Evolutionary conservation across 2,329 filamentous ascomycete genomes (phyloP).

Genomic region (Colletotrichum brevisporum): DNA sequence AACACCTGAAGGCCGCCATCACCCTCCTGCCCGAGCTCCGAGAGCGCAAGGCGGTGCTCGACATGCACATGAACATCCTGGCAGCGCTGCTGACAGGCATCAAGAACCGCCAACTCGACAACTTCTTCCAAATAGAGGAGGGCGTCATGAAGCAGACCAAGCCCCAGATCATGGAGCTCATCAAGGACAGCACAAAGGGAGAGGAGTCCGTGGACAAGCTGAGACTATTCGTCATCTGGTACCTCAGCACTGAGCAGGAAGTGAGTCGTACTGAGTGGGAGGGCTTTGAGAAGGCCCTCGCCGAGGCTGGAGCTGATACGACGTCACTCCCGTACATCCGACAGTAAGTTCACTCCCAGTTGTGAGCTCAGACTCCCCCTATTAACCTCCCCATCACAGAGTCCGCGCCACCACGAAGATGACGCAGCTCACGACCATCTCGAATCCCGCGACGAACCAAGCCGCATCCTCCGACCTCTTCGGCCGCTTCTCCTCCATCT

Average conservation of each 20-base stretch:
- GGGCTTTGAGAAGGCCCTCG: constrained; percentile 87
- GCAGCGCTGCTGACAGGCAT: constrained; percentile 72
- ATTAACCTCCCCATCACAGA: constrained; percentile 57
- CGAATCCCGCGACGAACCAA: constrained; percentile 77
- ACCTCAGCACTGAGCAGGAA: constrained; percentile 92
- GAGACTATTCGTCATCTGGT: constrained; percentile 96
- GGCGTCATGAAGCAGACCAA: constrained; percentile 93
- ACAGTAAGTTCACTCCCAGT: constrained; percentile 69
- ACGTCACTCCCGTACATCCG: constrained; percentile 87
- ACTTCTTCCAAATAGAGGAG: constrained; percentile 96
- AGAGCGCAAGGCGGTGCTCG: constrained; percentile 91
- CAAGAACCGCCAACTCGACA: constrained; percentile 95
- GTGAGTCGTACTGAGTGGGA: constrained; percentile 86
- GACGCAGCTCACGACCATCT: constrained; percentile 96
- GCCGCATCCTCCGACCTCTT: constrained; percentile 83
- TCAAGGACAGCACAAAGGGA: constrained; percentile 86
- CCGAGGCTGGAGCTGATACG: constrained; percentile 80
- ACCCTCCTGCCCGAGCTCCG: constrained; percentile 91
- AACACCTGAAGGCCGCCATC: constrained; percentile 96
- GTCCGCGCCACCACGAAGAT: constrained; percentile 96
- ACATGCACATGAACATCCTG: constrained; percentile 98
- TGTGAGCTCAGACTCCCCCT: not conserved
- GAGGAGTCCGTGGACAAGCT: constrained; percentile 90
- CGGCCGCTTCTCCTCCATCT: constrained; percentile 92
- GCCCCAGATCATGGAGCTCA: constrained; percentile 86